These are phyloP conservation scores for Salvia rosmarinus DNA, from an alignment of 257 asterid genomes.

Conservation along the genomic window DNA sequence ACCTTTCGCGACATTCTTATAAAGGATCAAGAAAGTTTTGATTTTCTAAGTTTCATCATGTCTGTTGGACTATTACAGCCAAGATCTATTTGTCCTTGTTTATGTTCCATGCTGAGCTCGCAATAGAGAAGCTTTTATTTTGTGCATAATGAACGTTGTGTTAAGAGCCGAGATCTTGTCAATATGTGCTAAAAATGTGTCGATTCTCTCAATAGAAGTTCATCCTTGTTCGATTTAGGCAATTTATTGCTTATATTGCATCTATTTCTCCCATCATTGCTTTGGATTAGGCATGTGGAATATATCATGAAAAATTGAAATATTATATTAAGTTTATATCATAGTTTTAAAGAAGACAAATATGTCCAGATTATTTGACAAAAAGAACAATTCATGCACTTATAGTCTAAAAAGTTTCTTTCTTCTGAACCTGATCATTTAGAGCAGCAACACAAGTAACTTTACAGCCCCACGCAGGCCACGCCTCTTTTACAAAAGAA, in stretches of 20 bases:
- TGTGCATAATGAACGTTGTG: no score
- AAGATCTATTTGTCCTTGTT: no score
- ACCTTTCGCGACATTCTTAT: not conserved
- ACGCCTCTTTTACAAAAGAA: conserved; percentile 40
- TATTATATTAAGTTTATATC: no score
- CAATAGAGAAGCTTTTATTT: not conserved
- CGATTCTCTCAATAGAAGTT: no score
- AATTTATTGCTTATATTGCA: not conserved
- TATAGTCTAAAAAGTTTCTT: not conserved
- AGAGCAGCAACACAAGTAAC: conserved; percentile 4
- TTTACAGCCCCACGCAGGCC: conserved; percentile 18
- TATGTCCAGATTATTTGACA: no score
- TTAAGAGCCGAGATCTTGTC: no score
- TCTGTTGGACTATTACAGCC: no score
- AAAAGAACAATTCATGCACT: not conserved
- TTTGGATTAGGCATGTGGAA: no score
- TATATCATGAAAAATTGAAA: no score
- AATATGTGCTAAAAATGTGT: not conserved
- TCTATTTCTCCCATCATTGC: no score
- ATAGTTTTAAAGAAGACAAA: not conserved
- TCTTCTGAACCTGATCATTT: conserved; percentile 22
- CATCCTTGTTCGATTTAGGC: not conserved
- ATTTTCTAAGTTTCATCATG: not conserved
- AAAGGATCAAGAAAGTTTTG: not conserved
- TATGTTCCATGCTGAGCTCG: no score